phyloP scores from a whole-genome alignment of 2,329 filamentous ascomycete species.

The Nakataea oryzae region DNA sequence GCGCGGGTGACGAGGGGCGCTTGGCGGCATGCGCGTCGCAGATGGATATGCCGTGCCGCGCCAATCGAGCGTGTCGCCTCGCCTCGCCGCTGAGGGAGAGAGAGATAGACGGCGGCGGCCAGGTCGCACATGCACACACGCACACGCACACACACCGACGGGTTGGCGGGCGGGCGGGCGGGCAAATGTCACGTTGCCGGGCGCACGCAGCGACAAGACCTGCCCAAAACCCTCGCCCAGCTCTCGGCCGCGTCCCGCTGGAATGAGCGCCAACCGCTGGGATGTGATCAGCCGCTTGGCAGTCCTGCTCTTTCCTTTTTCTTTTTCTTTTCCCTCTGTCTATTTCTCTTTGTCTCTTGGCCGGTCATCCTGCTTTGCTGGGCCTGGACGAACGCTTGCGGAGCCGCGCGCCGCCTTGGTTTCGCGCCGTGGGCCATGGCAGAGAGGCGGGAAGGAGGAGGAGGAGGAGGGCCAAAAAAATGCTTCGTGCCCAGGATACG shows the following conservation, averaged over 20 bases:
- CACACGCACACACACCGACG: not conserved
- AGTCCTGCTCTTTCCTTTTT: not conserved
- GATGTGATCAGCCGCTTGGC: too few species aligned
- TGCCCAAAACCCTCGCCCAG: not conserved
- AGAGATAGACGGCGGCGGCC: too few species aligned
- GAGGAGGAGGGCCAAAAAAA: not conserved
- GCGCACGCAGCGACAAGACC: not conserved
- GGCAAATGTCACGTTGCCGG: not conserved
- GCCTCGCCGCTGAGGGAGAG: too few species aligned
- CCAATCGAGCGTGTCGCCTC: not conserved
- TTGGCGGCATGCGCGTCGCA: too few species aligned
- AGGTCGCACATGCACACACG: too few species aligned
- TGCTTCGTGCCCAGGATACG: too few species aligned
- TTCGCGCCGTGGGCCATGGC: too few species aligned
- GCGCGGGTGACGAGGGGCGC: too few species aligned
- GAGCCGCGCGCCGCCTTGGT: too few species aligned
- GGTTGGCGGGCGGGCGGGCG: not conserved
- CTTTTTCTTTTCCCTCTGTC: not conserved
- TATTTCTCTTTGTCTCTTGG: not conserved
- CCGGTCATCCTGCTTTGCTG: not conserved
- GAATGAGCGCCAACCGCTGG: not conserved
- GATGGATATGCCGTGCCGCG: too few species aligned
- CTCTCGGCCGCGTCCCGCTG: not conserved
- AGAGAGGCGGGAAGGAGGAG: slow-evolving; percentile 1
- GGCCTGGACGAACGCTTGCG: too few species aligned